Evolutionary conservation across 1,284 basidiomycete species (phyloP), one percentile per base, ranked within the genome.

Genomic region (Sporisorium exsertum): DNA sequence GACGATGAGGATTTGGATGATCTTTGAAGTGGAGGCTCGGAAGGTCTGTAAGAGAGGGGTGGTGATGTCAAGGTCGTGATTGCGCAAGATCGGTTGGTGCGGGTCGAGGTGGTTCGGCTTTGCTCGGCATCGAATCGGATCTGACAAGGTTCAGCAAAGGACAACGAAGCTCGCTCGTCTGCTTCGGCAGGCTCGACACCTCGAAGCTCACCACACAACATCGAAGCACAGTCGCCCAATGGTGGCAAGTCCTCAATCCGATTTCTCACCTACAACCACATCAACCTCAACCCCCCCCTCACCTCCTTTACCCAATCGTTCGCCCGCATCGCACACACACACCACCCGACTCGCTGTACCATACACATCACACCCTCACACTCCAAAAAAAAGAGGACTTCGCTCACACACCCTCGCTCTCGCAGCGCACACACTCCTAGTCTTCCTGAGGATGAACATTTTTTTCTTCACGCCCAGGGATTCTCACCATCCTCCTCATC

Each of bases 1-100:
- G 69, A 75, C 47, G 79, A 81, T 40, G 79, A 83, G 35, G 81
- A 82, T 45, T 70, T 83, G 27, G 81, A 82, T 47, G 83, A 84
- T 60, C 78, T 84, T 27, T 78, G n/a, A 72, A 60, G 51, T 22
- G 15, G 27, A n/a, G n/a, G n/a, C n/a, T n/a, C n/a, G n/a, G n/a
- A n/a, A n/a, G n/a, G n/a, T n/a, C n/a, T n/a, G n/a, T 22, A 32
- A 32, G 29, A 32, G 29, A 32, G n/a, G n/a, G n/a, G n/a, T n/a
- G n/a, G n/a, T n/a, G n/a, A n/a, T n/a, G n/a, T n/a, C n/a, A n/a
- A n/a, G n/a, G n/a, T n/a, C n/a, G 10, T 32, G 29, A 32, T 32
- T 32, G 29, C 29, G 29, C 5, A 32, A 32, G 29, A 32, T 32
- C 5, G 35, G 13, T 35, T 3, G 13, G 35, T 35, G 13, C 35